Base-by-base conservation (phyloP, 306 rosid genomes). In the Dalbergia cochinchinensis region DNA sequence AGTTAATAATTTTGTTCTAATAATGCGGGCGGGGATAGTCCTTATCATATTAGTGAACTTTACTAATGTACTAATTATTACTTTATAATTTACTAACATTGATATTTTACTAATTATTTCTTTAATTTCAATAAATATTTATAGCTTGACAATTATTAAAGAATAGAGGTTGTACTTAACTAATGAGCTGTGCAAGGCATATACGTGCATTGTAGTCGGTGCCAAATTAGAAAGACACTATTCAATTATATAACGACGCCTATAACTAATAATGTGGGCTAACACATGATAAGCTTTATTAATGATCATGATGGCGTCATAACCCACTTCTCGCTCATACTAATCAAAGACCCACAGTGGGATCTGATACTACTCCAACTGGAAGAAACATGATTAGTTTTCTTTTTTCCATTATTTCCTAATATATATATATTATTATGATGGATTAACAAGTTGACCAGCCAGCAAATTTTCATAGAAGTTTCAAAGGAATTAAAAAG, bases 311-410 rank as follows among this genome's bases (percentile, higher is more conserved):
- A 0, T 14, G 22, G 2, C 34, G 18, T 59, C 65, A 80, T 54
- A 65, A 62, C 64, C 73, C 44, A 71, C 62, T 37, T 50, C 60
- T 72, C 61, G 31, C 31, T 26, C 31, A 64, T 45, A 73, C 69
- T 57, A 61, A 18, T 65, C 70, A 71, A 71, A 37, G 53, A 80
- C 80, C 39, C 75, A 42, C 75, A 42, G 84, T 73, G 84, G 63
- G 73, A 81, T 81, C 80, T 57, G 75, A 81, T 59, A 19, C 65
- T 55, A 42, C 61, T 7, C 26, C 70, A 57, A 57, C 7, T n/a
- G 18, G 3, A 81, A 67, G 59, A 74, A 75, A 54, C 35, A 75
- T 37, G 26, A 60, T 74, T 58, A 45, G 67, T 26, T 26, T 26
- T 1, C 31, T 1, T 26, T 26, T 1, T 26, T 26, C 3, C 1